Evolutionary conservation across 805 yeast genomes (phyloP), one percentile per base, ranked within the genome.

Genomic region (Barnettozyma wickerhamii): DNA sequence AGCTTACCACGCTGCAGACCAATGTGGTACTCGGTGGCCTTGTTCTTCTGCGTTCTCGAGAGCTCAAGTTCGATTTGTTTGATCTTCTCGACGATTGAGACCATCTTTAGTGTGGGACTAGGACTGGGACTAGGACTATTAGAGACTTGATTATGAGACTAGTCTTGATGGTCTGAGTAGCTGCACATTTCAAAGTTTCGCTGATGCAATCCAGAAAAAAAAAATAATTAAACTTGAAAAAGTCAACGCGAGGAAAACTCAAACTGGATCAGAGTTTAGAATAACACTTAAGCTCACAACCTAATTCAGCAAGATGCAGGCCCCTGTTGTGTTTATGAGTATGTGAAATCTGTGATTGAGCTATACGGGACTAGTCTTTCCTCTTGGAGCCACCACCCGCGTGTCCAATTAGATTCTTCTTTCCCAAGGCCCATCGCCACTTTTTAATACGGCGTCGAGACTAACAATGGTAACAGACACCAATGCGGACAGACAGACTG

Each of bases 11-110:
- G 90, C 40, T 93, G 70, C 19, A 91, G 75, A 49, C 99, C 98
- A 57, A 91, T 74, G 62, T 91, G 99, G 63, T 93, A 90, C 69
- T 91, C 98, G 1, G 99, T 91, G 48, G 99, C 98, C 66, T 91
- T 91, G 60, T 91, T 91, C 70, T 93, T 91, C 61, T 91, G 99
- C 24, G 99, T 91, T 47, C 96, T 75, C 26, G 95, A 78, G 72
- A 91, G 80, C 63, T 91, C 99, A 65, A 35, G 38, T 21, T 90
- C 95, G 65, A 91, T 89, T 66, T 81, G 87, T 45, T 80, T 80
- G 53, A 89, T 89, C 59, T 87, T 89, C 48, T 88, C 96, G 6
- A 40, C 45, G 14, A 39, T 36, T 4, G 46, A 38, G 7, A 45
- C 48, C 48, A 45, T 45, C 15, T 10, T 32, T 10, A 15, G n/a